Evolutionary conservation across 2,329 filamentous ascomycete species (phyloP), one percentile per base, ranked within the genome.

Genomic region (Alternaria atra): DNA sequence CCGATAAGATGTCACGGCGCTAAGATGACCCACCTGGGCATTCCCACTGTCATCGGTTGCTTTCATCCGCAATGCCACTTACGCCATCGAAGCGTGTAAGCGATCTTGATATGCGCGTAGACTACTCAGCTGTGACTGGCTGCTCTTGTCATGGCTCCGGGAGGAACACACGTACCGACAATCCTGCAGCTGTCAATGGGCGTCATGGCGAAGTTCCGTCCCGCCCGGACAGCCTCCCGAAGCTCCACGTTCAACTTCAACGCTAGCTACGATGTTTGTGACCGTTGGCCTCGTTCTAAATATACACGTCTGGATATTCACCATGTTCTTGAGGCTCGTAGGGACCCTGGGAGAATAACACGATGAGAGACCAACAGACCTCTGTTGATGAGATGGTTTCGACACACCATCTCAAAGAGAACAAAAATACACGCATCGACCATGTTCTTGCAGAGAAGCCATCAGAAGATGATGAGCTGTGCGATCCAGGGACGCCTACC

Each of bases 41-140:
- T 6, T 17, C 37, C 27, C 10, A 2, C 20, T 17, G 29, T 39
- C 43, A 48, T 42, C 51, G 29, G 37, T 20, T 32, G 30, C 34
- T 23, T 48, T 20, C 27, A 43, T 46, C 42, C 57, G 53, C 20
- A 35, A 40, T 51, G 44, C 44, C 32, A 52, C 52, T 52, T 46
- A 55, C 51, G 34, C n/a, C 23, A 55, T 60, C 25, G 13, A 27
- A 55, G 55, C 59, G 35, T 51, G 44, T 52, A 53, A 43, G 29
- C 17, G 20, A 27, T 48, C 46, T 25, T 40, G 3, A 12, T 25
- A 32, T 23, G 39, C 29, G 44, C 30, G 44, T 48, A 10, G 12
- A 32, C 29, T n/a, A 6, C 27, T 48, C 12, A 20, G 15, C 30
- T 42, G 34, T 37, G 23, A 39, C 43, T 34, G 43, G 53, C 43